phyloP scores from a whole-genome alignment of 1,284 basidiomycete genomes.

The Tilletia caries region DNA sequence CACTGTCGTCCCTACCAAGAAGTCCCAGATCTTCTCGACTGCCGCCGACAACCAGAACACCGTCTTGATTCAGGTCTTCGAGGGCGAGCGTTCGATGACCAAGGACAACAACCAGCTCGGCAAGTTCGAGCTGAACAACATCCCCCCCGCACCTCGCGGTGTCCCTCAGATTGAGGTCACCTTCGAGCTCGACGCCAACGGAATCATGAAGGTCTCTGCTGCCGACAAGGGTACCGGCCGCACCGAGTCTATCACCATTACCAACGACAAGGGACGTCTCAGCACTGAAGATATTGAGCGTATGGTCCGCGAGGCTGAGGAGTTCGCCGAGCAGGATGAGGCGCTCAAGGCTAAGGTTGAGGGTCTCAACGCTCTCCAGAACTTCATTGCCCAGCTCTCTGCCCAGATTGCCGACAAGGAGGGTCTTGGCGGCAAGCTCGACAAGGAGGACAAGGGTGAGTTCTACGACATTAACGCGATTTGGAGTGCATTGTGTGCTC shows the following conservation, averaged over 20 bases:
- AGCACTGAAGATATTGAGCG: slow-evolving; percentile 50
- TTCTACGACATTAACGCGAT: neutral
- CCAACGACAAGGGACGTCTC: slow-evolving; percentile 53
- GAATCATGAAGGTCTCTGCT: slow-evolving; percentile 53
- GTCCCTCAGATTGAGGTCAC: slow-evolving; percentile 59
- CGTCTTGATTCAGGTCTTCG: slow-evolving; percentile 72
- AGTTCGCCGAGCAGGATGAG: slow-evolving; percentile 53
- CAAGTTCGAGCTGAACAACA: slow-evolving; percentile 88
- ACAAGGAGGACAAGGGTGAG: slow-evolving; percentile 49
- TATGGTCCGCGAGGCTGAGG: slow-evolving; percentile 53
- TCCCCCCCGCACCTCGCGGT: slow-evolving; percentile 90
- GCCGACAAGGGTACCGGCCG: slow-evolving; percentile 53
- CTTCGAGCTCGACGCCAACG: slow-evolving; percentile 53
- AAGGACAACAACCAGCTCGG: slow-evolving; percentile 98
- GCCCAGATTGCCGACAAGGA: slow-evolving; percentile 51
- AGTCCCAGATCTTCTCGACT: slow-evolving; percentile 94
- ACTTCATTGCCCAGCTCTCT: slow-evolving; percentile 51
- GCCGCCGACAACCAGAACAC: slow-evolving; percentile 53
- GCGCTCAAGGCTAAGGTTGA: slow-evolving; percentile 50
- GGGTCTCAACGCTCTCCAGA: slow-evolving; percentile 50
- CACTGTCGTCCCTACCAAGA: slow-evolving; percentile 96
- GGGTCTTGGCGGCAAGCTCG: slow-evolving; percentile 53
- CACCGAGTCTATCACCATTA: slow-evolving; percentile 51
- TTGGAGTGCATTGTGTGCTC: too few relatives aligned
- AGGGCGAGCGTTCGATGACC: slow-evolving; percentile 90